Evolutionary conservation across 202 grass and related monocot species (phyloP), one percentile per base, ranked within the genome.

Genomic region (Eragrostis tef): DNA sequence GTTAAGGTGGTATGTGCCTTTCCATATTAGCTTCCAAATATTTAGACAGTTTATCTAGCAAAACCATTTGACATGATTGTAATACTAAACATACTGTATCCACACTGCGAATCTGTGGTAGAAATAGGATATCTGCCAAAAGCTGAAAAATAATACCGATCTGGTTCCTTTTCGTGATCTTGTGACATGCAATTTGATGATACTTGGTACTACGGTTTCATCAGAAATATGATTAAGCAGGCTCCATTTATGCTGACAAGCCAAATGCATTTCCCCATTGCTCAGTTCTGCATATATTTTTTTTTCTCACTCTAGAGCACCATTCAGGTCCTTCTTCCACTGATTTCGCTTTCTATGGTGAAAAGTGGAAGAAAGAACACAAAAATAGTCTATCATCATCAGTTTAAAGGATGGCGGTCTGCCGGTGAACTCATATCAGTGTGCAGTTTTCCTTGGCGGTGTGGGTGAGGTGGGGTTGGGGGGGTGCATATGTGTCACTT

Each of bases 21-120:
- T 42, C 42, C 7, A 9, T 75, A 39, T 17, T 66, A 56, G 47
- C 31, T 44, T 39, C 5, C 26, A 85, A 45, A 5, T 24, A 44
- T 71, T 47, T 12, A 79, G 11, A 64, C 13, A 45, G 5, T 85
- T 72, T 26, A 53, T 85, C 7, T 54, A 22, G 7, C 13, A 44
- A 69, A 79, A 57, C 19, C 50, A 56, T 56, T 0, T 67, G 48
- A 44, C 6, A 11, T 39, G 34, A 58, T 21, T 20, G 2, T 22
- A 58, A 58, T 20, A 54, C 19, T 54, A 52, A 15, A 52, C 49
- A 51, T 51, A 16, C 2, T 19, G 6, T 54, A 54, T 20, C 17
- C 20, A 4, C 20, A 11, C 9, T 58, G 11, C 1, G 34, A 11
- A 22, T 58, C 9, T 58, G 54, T 22, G 9, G 8, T 58, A 58